These are phyloP conservation scores for Kwoniella heveanensis DNA, from an alignment of 768 basidiomycete species.

Conservation along the genomic window DNA sequence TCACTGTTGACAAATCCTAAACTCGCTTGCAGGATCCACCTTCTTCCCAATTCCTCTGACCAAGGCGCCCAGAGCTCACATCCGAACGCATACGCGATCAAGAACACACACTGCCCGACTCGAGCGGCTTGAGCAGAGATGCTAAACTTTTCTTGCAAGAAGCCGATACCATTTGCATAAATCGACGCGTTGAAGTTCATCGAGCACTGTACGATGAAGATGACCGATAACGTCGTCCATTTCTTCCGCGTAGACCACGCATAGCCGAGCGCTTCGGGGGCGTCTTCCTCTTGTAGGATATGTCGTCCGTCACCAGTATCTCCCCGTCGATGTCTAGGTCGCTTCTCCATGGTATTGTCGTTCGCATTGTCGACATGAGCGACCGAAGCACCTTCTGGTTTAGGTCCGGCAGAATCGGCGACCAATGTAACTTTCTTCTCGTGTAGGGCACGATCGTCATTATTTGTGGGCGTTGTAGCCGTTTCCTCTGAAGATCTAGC, in stretches of 20 bases:
- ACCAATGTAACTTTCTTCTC: neutral
- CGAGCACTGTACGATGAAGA: slow-evolving; percentile 48
- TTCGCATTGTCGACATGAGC: slow-evolving; percentile 7
- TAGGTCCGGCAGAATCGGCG: neutral
- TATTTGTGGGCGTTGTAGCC: neutral
- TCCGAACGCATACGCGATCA: slow-evolving; percentile 49
- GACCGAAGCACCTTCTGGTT: slow-evolving; percentile 3
- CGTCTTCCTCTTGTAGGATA: slow-evolving; percentile 32
- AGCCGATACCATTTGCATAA: slow-evolving; percentile 46
- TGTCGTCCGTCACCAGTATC: slow-evolving; percentile 18
- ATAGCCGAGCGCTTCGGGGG: slow-evolving; percentile 30
- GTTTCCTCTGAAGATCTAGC: slow-evolving; percentile 3
- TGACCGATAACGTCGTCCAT: slow-evolving; percentile 45
- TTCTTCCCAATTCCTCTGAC: slow-evolving; percentile 31
- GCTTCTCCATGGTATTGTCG: slow-evolving; percentile 3
- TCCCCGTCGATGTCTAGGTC: slow-evolving; percentile 9
- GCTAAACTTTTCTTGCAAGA: slow-evolving; percentile 39
- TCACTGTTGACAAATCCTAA: slow-evolving; percentile 52
- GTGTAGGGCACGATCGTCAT: neutral
- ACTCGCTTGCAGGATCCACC: slow-evolving; percentile 43
- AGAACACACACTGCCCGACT: slow-evolving; percentile 47
- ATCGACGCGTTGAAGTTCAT: slow-evolving; percentile 33
- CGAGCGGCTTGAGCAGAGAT: slow-evolving; percentile 46
- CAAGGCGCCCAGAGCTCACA: slow-evolving; percentile 51
- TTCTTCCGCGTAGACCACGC: slow-evolving; percentile 35